Base-by-base conservation (phyloP, 1,284 basidiomycete genomes). In the Abortiporus biennis region DNA sequence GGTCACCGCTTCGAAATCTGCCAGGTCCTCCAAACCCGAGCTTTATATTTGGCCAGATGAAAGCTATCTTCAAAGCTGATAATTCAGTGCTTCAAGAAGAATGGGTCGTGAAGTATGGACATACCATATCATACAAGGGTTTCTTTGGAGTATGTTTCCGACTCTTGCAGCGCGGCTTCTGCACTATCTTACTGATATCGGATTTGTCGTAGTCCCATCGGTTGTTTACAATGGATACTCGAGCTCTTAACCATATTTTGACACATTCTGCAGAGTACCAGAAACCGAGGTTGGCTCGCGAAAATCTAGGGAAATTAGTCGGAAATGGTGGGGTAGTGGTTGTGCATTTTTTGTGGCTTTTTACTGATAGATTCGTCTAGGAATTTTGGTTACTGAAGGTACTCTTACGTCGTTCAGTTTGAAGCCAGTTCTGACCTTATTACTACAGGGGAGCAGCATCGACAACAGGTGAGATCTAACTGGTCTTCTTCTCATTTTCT, bases 181-280 rank as follows among this genome's bases (percentile, higher is more conserved):
- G 8, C 9, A 29, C 27, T 29, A 29, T 16, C 20, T 8, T 13
- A 32, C 39, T 32, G 39, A 21, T 41, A 8, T 20, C 16, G 16
- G 20, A 30, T 17, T 16, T 24, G 12, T 19, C 16, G 11, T 42
- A 38, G 44, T 8, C 36, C 51, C 34, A 22, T 23, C 52, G 52
- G 3, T 37, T 68, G 20, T 48, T 57, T 22, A 66, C 64, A 0
- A 47, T 57, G 32, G 67, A 70, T 39, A 47, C 54, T 1, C 55
- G 64, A 6, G 69, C 66, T 1, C 13, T 69, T 29, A 59, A 60
- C 25, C 61, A 69, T 39, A 55, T 69, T 42, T 49, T 69, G 12
- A 63, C 57, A 0, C 62, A 64, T 42, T 61, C 57, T 9, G 41
- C 42, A 1, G 53, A 57, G 11, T 69, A 61, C 32, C 55, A 62